Evolutionary conservation across 2,329 filamentous ascomycete species (phyloP).

Genomic region (Bipolaris sorokiniana): DNA sequence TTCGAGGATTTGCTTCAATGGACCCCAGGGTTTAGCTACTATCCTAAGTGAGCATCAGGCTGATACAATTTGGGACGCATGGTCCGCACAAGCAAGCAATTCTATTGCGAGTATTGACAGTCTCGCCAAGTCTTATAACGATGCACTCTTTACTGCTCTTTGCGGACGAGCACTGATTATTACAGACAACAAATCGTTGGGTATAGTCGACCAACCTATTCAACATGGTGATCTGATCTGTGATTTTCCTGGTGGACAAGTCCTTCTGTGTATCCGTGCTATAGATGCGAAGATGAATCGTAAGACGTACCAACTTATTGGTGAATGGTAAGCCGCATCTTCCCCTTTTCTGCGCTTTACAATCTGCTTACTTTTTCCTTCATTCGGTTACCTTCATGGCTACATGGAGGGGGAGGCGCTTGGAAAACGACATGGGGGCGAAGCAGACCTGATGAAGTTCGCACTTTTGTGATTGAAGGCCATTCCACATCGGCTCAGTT

Average conservation of each 20-base stretch:
- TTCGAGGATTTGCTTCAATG: neutral
- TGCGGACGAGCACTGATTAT: neutral
- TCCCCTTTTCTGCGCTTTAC: neutral
- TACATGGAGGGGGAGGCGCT: neutral
- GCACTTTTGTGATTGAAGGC: neutral
- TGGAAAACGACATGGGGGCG: neutral
- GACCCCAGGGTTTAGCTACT: neutral
- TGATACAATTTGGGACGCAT: neutral
- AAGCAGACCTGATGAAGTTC: neutral
- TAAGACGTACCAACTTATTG: neutral
- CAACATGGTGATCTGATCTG: neutral
- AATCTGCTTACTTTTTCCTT: neutral
- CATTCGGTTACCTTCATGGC: neutral
- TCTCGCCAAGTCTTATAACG: neutral
- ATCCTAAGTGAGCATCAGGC: neutral
- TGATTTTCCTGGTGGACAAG: neutral
- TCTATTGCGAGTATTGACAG: neutral
- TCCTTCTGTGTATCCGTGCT: neutral
- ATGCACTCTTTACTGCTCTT: neutral
- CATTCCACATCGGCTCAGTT: too few relatives aligned
- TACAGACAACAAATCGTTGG: neutral
- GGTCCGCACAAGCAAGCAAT: neutral
- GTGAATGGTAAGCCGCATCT: neutral
- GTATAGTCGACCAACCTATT: neutral
- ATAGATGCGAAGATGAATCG: neutral